phyloP scores from a whole-genome alignment of 495 filamentous ascomycete genomes.

The Tuber microsphaerosporum region DNA sequence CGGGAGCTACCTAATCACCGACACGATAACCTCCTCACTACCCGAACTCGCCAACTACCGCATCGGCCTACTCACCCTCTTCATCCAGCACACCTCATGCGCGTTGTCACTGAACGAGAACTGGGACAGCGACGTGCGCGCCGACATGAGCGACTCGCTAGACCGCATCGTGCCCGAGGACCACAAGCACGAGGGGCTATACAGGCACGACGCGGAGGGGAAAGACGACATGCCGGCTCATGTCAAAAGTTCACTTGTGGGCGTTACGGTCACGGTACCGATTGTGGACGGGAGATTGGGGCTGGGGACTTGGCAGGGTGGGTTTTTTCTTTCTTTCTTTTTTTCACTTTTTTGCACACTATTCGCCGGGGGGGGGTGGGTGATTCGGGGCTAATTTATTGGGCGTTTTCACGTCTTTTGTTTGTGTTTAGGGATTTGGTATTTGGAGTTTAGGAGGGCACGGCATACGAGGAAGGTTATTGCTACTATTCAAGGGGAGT shows the following conservation, averaged over 20 bases:
- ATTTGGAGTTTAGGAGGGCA: constrained; percentile 75
- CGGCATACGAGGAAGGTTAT: constrained; percentile 74
- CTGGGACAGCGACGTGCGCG: constrained; percentile 71
- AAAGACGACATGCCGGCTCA: constrained; percentile 91
- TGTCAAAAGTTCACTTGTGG: constrained; percentile 82
- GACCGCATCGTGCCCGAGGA: constrained; percentile 81
- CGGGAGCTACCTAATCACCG: constrained; percentile 85
- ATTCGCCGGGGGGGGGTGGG: constrained; percentile 6
- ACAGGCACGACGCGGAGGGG: constrained; percentile 85
- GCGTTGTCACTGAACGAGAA: constrained; percentile 62
- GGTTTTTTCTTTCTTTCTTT: not conserved
- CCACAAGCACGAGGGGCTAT: constrained; percentile 59
- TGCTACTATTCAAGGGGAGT: constrained; percentile 87
- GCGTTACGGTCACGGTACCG: constrained; percentile 79
- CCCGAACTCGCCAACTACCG: constrained; percentile 75
- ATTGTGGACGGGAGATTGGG: constrained; percentile 76
- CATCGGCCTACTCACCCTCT: constrained; percentile 66
- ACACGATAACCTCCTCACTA: constrained; percentile 57
- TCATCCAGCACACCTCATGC: constrained; percentile 41
- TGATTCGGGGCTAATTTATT: not conserved
- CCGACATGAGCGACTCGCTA: constrained; percentile 87
- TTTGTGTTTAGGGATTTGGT: constrained; percentile 67
- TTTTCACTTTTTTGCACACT: not conserved
- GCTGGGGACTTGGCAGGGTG: constrained; percentile 58
- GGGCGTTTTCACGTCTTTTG: not conserved